phyloP scores from a whole-genome alignment of 1,139 yeast genomes.

The Meyerozyma carpophila region DNA sequence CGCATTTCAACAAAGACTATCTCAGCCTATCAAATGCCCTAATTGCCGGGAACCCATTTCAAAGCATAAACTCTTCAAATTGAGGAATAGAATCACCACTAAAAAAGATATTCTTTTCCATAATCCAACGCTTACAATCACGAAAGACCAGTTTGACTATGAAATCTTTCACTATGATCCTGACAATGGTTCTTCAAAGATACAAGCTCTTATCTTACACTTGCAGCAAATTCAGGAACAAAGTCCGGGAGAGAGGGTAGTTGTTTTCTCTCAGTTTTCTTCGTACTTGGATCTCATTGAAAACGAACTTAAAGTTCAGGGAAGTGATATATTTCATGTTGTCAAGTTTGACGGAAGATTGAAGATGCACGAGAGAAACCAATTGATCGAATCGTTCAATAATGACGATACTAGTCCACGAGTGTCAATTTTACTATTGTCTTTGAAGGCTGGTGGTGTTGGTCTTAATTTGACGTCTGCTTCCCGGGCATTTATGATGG shows the following conservation, averaged over 20 bases:
- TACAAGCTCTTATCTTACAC: conserved; percentile 63
- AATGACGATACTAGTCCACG: conserved; percentile 20
- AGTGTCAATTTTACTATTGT: conserved; percentile 58
- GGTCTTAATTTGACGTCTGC: conserved; percentile 89
- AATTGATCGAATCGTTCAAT: conserved; percentile 53
- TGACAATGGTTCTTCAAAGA: conserved; percentile 60
- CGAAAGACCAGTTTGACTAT: conserved; percentile 19
- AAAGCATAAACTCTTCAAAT: conserved; percentile 37
- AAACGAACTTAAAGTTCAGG: conserved; percentile 45
- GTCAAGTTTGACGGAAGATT: conserved; percentile 81
- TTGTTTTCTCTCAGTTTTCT: conserved; percentile 90
- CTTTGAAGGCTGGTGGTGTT: conserved; percentile 93
- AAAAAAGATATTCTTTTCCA: conserved; percentile 32
- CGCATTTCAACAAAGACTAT: conserved; percentile 29
- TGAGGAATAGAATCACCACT: conserved; percentile 23
- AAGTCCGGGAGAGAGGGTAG: conserved; percentile 64
- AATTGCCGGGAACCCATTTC: conserved; percentile 48
- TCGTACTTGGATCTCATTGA: conserved; percentile 75
- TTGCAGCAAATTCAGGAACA: conserved; percentile 48
- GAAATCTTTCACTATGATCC: conserved; percentile 44
- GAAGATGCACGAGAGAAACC: conserved; percentile 59
- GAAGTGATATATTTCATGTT: conserved; percentile 39
- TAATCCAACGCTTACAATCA: conserved; percentile 16
- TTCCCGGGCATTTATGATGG: conserved; percentile 85
- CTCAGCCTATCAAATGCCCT: conserved; percentile 46